Conservation (phyloP, 192 early-diverging fungal species). For the Gaertneriomyces sp. region DNA sequence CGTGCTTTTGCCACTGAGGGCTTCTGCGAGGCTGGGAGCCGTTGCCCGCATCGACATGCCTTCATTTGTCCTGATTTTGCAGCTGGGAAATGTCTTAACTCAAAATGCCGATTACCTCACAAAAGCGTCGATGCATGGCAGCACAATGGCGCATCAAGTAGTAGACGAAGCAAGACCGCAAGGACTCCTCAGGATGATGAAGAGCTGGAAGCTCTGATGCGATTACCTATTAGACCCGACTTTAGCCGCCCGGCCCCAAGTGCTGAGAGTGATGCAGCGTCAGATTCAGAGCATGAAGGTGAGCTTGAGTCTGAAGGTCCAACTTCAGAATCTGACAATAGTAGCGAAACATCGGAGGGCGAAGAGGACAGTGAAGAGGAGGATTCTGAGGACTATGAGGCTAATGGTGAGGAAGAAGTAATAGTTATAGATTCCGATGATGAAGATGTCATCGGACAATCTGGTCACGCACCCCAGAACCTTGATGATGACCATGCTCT, state of each 20-base stretch:
- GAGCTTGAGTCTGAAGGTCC: constrained; percentile 1
- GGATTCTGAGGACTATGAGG: constrained; percentile 4
- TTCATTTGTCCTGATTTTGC: constrained; percentile 33
- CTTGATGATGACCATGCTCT: too few relatives aligned
- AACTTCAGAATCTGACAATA: not conserved
- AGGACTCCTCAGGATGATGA: constrained; percentile 6
- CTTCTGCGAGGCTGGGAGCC: constrained; percentile 21
- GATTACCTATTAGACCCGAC: constrained; percentile 27
- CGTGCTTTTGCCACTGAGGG: constrained; percentile 25
- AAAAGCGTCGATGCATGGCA: not conserved
- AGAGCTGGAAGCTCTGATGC: constrained; percentile 21
- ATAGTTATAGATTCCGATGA: constrained; percentile 1
- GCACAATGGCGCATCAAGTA: too few relatives aligned
- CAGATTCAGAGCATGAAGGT: not conserved
- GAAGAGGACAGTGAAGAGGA: constrained; percentile 18
- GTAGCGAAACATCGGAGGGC: not conserved
- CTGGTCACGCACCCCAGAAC: too few relatives aligned
- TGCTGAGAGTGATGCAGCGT: not conserved
- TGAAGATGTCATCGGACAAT: not conserved
- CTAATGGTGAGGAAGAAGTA: constrained; percentile 5
- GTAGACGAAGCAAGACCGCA: not conserved
- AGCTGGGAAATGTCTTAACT: constrained; percentile 21
- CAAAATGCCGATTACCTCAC: constrained; percentile 25
- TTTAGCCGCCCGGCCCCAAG: constrained; percentile 1
- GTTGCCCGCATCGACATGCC: constrained; percentile 22